These are phyloP conservation scores for Solanum commersonii DNA, from an alignment of 257 asterid genomes.

Conservation along the genomic window DNA sequence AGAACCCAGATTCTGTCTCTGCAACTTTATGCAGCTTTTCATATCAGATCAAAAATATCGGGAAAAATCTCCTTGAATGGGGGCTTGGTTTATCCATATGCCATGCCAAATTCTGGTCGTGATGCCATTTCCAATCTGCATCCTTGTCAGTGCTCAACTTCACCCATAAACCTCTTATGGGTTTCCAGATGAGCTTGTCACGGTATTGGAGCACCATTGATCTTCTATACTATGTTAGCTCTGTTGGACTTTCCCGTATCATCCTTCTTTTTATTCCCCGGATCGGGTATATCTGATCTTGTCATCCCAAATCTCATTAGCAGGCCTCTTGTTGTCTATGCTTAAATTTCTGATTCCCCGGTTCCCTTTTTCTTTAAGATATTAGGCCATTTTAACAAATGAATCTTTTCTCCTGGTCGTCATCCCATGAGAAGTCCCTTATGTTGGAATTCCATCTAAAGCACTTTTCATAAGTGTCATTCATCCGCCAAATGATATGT, in stretches of 20 bases:
- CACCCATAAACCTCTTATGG: neutral
- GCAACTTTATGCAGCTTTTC: neutral
- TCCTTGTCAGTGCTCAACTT: neutral
- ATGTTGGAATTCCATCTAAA: neutral
- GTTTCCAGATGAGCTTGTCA: neutral
- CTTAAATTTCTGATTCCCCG: neutral
- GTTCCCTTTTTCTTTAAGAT: neutral
- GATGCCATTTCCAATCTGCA: neutral
- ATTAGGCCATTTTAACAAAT: neutral
- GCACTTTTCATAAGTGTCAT: neutral
- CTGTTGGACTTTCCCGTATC: neutral
- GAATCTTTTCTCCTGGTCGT: neutral
- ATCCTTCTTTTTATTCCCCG: neutral
- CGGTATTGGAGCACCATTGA: neutral
- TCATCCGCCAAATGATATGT: neutral
- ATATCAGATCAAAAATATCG: neutral
- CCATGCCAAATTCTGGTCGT: neutral
- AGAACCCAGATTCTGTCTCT: neutral
- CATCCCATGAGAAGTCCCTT: neutral
- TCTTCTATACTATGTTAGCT: neutral
- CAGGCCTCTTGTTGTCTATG: neutral
- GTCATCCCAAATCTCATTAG: neutral
- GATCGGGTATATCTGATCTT: neutral
- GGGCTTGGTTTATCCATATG: neutral
- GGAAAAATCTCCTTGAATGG: neutral